A percentile compares a stretch with the other conserved stretches of the same genome.
phyloP scores from a whole-genome alignment of 257 asterid species.

The Thymus quinquecostatus region DNA sequence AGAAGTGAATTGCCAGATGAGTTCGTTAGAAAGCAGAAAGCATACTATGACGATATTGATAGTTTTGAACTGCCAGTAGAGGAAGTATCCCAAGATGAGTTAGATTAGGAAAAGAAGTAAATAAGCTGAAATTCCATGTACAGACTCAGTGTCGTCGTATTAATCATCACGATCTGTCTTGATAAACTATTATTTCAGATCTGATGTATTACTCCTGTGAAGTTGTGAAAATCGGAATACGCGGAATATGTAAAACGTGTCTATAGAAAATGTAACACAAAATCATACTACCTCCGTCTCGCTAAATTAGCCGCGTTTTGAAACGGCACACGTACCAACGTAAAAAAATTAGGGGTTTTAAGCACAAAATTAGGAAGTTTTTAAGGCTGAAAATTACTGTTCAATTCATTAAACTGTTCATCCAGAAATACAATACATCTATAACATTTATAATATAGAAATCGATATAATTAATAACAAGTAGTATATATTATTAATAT shows the following conservation, averaged over 20 bases:
- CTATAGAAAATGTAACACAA: background rate
- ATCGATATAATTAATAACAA: too few species aligned
- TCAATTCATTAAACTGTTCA: too few species aligned
- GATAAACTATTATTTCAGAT: background rate
- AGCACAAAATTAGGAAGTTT: too few species aligned
- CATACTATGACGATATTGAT: slow-evolving; percentile 76
- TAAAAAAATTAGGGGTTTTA: too few species aligned
- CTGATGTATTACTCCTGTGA: background rate
- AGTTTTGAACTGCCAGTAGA: slow-evolving; percentile 71
- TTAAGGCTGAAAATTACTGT: too few species aligned
- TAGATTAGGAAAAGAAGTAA: slow-evolving; percentile 41
- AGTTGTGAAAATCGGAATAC: slow-evolving; percentile 14
- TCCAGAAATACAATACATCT: too few species aligned
- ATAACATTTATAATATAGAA: too few species aligned
- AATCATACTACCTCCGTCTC: background rate
- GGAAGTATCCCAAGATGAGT: slow-evolving; percentile 56
- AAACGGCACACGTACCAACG: too few species aligned
- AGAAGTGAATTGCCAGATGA: slow-evolving; percentile 50
- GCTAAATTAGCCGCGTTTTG: too few species aligned
- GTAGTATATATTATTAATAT: too few species aligned
- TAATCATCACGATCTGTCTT: background rate
- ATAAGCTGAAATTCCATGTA: slow-evolving; percentile 36
- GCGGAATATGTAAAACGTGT: background rate
- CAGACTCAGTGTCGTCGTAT: slow-evolving; percentile 34
- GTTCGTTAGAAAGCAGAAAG: slow-evolving; percentile 57